phyloP scores from a whole-genome alignment of 2,329 filamentous ascomycete species.

The Corniculantispora saksenae region DNA sequence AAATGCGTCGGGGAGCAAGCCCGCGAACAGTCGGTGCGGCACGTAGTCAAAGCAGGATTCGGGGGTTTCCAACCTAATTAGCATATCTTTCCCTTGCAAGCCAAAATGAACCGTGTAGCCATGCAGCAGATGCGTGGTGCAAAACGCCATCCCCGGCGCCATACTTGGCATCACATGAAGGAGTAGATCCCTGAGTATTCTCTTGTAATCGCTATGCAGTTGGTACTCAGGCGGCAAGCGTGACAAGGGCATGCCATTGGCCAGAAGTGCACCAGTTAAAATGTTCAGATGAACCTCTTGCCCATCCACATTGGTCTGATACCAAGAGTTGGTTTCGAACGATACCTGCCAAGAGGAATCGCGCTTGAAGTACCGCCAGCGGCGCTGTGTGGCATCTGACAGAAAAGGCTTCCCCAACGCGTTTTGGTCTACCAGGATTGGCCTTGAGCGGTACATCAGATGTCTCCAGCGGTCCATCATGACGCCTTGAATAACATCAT shows the following conservation, averaged over 20 bases:
- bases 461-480: not conserved
- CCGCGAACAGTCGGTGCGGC: slow-evolving; percentile 31
- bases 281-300: slow-evolving; percentile 48
- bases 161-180: slow-evolving; percentile 47
- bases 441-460: not conserved
- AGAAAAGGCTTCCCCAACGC: not conserved
- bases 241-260: slow-evolving; percentile 51
- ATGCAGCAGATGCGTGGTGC: slow-evolving; percentile 32
- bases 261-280: slow-evolving; percentile 51
- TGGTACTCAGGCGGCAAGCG: slow-evolving; percentile 49
- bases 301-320: not conserved
- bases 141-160: slow-evolving; percentile 42
- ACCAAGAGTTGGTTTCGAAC: not conserved
- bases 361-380: not conserved
- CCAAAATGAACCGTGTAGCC: slow-evolving; percentile 40
- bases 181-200: slow-evolving; percentile 43
- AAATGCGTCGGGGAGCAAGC: slow-evolving; percentile 38
- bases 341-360: not conserved
- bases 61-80: slow-evolving; percentile 32
- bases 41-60: slow-evolving; percentile 31
- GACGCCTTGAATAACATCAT: not conserved
- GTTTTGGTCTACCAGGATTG: not conserved
- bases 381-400: not conserved
- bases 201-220: slow-evolving; percentile 38
- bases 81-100: slow-evolving; percentile 27